Evolutionary conservation across 768 basidiomycete genomes (phyloP).

Genomic region (Lentinula boryana): DNA sequence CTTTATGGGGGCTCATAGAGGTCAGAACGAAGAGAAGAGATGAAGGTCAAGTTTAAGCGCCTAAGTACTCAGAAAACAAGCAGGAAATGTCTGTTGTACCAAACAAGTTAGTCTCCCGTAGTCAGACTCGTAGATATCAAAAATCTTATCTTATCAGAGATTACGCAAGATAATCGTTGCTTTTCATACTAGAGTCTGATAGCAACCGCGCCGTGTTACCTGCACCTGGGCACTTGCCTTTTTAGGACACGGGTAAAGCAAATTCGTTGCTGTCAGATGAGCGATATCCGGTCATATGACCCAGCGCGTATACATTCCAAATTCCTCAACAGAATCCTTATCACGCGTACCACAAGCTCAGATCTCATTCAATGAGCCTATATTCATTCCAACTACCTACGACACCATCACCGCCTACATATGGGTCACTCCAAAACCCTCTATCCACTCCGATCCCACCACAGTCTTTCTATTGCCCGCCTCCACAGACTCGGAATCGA

Average conservation of each 20-base stretch:
- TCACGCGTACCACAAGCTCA: background rate
- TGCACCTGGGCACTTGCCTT: background rate
- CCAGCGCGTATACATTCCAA: background rate
- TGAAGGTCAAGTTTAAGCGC: no score
- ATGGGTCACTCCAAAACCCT: background rate
- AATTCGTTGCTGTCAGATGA: background rate
- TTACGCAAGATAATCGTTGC: background rate
- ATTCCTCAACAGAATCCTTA: background rate
- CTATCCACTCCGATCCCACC: background rate
- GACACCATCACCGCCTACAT: background rate
- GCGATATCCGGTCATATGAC: background rate
- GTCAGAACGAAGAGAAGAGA: no score
- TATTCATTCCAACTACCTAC: background rate
- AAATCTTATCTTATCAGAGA: background rate
- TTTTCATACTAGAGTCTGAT: background rate
- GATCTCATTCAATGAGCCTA: background rate
- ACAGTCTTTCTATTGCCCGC: no score
- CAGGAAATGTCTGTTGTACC: no score
- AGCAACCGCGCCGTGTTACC: background rate
- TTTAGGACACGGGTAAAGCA: background rate
- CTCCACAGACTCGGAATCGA: no score
- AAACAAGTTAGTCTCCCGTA: background rate
- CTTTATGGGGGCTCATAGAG: no score
- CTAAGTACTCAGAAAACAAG: no score
- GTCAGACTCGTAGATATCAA: background rate